Evolutionary conservation across 495 filamentous ascomycete genomes (phyloP).

Genomic region (Penicillium verhagenii): DNA sequence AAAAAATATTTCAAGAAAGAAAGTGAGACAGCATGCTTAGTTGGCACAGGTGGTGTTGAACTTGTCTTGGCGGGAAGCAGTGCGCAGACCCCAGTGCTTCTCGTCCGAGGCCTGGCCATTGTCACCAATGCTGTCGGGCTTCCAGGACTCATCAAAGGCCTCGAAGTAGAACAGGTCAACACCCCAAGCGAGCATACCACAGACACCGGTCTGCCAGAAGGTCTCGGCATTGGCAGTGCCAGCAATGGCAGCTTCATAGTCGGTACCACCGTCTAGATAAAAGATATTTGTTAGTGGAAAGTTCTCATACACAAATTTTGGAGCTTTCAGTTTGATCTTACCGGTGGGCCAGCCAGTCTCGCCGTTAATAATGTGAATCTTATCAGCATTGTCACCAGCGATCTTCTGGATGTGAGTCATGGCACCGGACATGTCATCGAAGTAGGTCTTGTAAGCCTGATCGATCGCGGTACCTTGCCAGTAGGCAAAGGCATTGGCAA

Average conservation of each 20-base stretch:
- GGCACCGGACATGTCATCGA: conserved; percentile 72
- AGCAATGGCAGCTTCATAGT: conserved; percentile 64
- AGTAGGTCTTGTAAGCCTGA: conserved; percentile 67
- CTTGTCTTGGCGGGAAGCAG: conserved; percentile 59
- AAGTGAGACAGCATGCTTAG: neutral
- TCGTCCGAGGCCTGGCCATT: conserved; percentile 67
- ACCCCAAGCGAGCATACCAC: conserved; percentile 68
- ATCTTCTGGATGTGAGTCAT: conserved; percentile 65
- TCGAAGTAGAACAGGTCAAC: conserved; percentile 82
- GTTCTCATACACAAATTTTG: neutral
- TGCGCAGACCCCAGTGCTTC: conserved; percentile 77
- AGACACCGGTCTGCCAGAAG: conserved; percentile 69
- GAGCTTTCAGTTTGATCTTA: conserved; percentile 19
- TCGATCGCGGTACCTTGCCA: conserved; percentile 68
- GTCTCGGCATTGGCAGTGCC: conserved; percentile 56
- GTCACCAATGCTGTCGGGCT: conserved; percentile 67
- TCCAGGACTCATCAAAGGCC: conserved; percentile 80
- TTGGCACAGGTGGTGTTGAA: conserved; percentile 57
- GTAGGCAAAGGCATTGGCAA: conserved; percentile 82
- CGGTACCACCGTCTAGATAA: conserved; percentile 54
- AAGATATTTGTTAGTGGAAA: neutral
- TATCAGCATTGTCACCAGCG: conserved; percentile 49
- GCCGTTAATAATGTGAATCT: conserved; percentile 70
- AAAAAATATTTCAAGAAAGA: neutral
- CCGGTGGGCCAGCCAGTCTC: conserved; percentile 72